Evolutionary conservation across 192 early-diverging fungal genomes (phyloP).

Genomic region (Coemansia sp.): DNA sequence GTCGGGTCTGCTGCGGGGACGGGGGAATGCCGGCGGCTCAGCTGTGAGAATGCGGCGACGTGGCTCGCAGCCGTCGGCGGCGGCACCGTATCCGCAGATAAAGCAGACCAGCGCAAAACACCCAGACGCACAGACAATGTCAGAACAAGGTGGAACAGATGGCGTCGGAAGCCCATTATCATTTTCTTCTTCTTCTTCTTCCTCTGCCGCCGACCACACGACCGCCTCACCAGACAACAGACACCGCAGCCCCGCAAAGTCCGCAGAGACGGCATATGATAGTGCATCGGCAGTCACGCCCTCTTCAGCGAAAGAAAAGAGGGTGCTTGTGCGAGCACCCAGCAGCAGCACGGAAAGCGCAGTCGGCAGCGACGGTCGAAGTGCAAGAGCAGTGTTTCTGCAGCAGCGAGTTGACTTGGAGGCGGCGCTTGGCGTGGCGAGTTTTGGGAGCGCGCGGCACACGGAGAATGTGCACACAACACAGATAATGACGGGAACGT

Average conservation of each 20-base stretch:
- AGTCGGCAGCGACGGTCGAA: background rate
- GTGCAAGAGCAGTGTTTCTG: background rate
- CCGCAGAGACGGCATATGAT: background rate
- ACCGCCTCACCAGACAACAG: background rate
- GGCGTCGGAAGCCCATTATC: no score
- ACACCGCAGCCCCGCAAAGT: background rate
- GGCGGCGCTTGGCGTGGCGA: slow-evolving; percentile 38
- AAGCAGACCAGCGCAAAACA: background rate
- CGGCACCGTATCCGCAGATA: slow-evolving; percentile 20
- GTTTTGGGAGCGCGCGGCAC: slow-evolving; percentile 53
- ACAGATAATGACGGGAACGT: slow-evolving; percentile 53
- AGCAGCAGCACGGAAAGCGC: slow-evolving; percentile 12
- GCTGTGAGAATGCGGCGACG: slow-evolving; percentile 12
- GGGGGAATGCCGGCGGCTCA: background rate
- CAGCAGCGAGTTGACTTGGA: slow-evolving; percentile 35
- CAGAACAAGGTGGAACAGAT: no score
- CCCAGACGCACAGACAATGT: no score
- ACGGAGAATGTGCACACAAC: slow-evolving; percentile 53
- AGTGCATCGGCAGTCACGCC: slow-evolving; percentile 11
- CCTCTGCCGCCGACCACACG: background rate
- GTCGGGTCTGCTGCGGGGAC: background rate
- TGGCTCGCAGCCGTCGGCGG: slow-evolving; percentile 1
- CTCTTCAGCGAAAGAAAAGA: slow-evolving; percentile 16
- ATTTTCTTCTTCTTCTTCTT: background rate
- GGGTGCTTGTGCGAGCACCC: slow-evolving; percentile 16